phyloP scores from a whole-genome alignment of 2,329 filamentous ascomycete species.

The Sclerotinia sclerotiorum region DNA sequence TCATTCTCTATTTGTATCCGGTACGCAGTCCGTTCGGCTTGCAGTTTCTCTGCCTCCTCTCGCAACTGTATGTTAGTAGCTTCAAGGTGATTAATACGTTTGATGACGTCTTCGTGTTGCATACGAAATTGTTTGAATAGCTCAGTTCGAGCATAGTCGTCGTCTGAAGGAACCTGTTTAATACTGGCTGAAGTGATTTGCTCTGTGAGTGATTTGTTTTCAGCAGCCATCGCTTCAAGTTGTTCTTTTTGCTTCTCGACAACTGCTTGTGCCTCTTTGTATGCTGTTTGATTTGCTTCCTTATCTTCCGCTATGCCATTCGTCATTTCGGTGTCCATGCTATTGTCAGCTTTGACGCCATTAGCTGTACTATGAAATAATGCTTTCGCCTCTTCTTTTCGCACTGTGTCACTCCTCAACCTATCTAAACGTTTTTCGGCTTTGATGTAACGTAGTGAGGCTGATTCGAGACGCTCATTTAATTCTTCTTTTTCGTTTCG shows the following conservation, averaged over 20 bases:
- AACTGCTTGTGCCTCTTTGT: slow-evolving; percentile 74
- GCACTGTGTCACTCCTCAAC: slow-evolving; percentile 82
- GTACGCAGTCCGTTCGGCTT: slow-evolving; percentile 81
- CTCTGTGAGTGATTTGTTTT: slow-evolving; percentile 72
- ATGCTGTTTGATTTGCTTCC: slow-evolving; percentile 70
- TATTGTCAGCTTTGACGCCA: slow-evolving; percentile 46
- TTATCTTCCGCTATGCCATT: slow-evolving; percentile 55
- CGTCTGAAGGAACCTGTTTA: slow-evolving; percentile 75
- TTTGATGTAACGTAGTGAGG: slow-evolving; percentile 87
- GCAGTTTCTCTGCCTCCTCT: slow-evolving; percentile 81
- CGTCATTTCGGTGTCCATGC: slow-evolving; percentile 44
- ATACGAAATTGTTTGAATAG: slow-evolving; percentile 89
- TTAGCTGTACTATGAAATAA: slow-evolving; percentile 53
- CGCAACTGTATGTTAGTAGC: slow-evolving; percentile 81
- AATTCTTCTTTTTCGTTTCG: slow-evolving; percentile 79
- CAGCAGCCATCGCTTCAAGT: slow-evolving; percentile 72
- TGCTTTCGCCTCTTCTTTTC: slow-evolving; percentile 88
- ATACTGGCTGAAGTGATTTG: slow-evolving; percentile 74
- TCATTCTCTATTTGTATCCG: slow-evolving; percentile 81
- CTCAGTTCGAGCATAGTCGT: slow-evolving; percentile 90
- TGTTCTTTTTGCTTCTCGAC: slow-evolving; percentile 86
- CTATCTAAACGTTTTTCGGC: slow-evolving; percentile 94
- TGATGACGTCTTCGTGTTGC: slow-evolving; percentile 90
- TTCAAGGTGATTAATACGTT: slow-evolving; percentile 87
- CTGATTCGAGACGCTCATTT: slow-evolving; percentile 82